Conservation (phyloP, 2,329 filamentous ascomycete genomes). For the Arachnopeziza araneosa region DNA sequence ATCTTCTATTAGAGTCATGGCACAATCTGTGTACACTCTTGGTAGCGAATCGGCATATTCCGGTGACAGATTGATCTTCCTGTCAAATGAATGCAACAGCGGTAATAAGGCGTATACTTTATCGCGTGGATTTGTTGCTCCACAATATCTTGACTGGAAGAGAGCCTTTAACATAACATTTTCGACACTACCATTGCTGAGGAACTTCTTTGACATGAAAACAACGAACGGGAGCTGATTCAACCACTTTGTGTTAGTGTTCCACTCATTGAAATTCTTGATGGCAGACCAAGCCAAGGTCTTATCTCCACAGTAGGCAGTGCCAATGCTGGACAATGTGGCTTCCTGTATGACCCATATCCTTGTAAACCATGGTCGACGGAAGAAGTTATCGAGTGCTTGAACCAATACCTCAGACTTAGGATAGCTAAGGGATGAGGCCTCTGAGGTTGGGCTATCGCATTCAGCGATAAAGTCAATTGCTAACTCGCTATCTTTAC, state of each 20-base stretch:
- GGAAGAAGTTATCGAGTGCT: neutral
- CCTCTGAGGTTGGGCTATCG: neutral
- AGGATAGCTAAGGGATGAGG: neutral
- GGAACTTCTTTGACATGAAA: neutral
- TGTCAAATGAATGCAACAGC: neutral
- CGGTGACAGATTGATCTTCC: neutral
- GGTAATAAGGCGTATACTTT: neutral
- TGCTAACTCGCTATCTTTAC: neutral
- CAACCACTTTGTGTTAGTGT: neutral
- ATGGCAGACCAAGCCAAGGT: neutral
- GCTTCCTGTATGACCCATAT: conserved; percentile 38
- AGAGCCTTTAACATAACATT: neutral
- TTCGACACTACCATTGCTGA: neutral
- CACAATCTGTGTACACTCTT: neutral
- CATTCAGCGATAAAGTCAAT: neutral
- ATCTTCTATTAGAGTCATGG: neutral
- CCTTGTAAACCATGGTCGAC: conserved; percentile 32
- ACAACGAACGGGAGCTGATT: neutral
- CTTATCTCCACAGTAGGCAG: conserved; percentile 30
- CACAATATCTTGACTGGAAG: neutral
- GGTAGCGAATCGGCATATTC: neutral
- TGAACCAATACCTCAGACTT: neutral
- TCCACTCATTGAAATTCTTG: neutral
- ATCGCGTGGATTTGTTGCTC: neutral
- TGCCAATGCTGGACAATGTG: conserved; percentile 30